phyloP scores from a whole-genome alignment of 768 basidiomycete species.

The Russula virescens region DNA sequence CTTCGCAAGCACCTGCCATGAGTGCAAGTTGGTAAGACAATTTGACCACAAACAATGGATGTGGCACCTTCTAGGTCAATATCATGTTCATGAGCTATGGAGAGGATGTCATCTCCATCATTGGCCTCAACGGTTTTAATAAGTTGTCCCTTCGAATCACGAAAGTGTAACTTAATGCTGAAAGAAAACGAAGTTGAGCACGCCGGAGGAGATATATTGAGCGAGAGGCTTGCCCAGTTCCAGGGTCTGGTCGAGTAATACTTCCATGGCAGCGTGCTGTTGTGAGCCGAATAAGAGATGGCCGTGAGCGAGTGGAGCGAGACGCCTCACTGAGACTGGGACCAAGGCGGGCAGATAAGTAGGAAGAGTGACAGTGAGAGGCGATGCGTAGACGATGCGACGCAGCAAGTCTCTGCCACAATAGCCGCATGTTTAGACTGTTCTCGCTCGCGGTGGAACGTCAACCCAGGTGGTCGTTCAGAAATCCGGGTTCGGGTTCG shows the following conservation, averaged over 20 bases:
- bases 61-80: slow-evolving; percentile 85
- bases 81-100: slow-evolving; percentile 91
- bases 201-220: not conserved
- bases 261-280: slow-evolving; percentile 40
- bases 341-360: slow-evolving; percentile 2
- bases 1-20: slow-evolving; percentile 87
- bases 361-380: not conserved
- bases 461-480: too few relatives aligned
- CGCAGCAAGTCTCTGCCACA: slow-evolving; percentile 8
- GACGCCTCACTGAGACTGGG: not conserved
- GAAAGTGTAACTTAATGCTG: slow-evolving; percentile 88
- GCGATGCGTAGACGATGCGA: not conserved
- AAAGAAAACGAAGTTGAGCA: slow-evolving; percentile 3
- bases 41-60: not conserved
- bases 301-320: not conserved
- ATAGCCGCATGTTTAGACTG: not conserved
- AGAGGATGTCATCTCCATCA: slow-evolving; percentile 89
- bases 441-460: not conserved
- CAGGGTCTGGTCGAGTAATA: slow-evolving; percentile 56
- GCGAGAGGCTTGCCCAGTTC: slow-evolving; percentile 51
- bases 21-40: not conserved
- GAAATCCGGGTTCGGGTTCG: too few relatives aligned
- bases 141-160: slow-evolving; percentile 77
- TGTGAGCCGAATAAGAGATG: not conserved
- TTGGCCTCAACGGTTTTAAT: slow-evolving; percentile 87